Base-by-base conservation (phyloP, 1,139 yeast species). In the Arxiozyma telluris region DNA sequence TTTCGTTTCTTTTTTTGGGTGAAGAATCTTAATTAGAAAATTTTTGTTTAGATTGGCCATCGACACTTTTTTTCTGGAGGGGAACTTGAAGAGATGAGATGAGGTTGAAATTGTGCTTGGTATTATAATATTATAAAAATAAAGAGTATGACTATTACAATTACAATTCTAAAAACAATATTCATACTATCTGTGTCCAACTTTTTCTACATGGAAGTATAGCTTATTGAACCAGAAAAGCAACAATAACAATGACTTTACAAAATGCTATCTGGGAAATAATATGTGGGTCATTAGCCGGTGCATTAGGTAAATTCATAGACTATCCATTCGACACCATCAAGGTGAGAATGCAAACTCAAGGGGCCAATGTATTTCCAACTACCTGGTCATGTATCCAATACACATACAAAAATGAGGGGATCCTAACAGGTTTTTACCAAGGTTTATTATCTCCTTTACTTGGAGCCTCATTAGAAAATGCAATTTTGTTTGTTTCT, bases 281-380 rank as follows among this genome's bases (percentile, higher is more conserved):
- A 22, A 42, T 65, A 20, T 61, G 57, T 55, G 73, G 72, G 34
- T 69, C 71, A 11, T 54, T 77, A 7, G 82, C 97, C 0, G 98
- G 98, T 12, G 84, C 89, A 58, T 71, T 82, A 9, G 97, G 96
- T 3, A 91, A 91, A 66, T 64, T 87, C 39, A 80, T 91, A 9
- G 98, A 91, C 68, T 90, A 83, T 64, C 98, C 98, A 0, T 88
- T 91, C 61, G 98, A 91, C 65, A 91, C 98, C 0, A 79, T 90
- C 51, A 91, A 91, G 69, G 98, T 91, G 2, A 75, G 97, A 54
- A 75, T 91, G 45, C 98, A 91, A 68, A 82, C 96, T 0, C 83
- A 81, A 59, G 79, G 83, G 1, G 74, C 76, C 25, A 69, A 72
- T 49, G 48, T 66, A 9, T 69, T 67, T 47, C 71, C 71, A 3